Evolutionary conservation across 139 green algal species (phyloP).

Genomic region (Micractinium sp.): DNA sequence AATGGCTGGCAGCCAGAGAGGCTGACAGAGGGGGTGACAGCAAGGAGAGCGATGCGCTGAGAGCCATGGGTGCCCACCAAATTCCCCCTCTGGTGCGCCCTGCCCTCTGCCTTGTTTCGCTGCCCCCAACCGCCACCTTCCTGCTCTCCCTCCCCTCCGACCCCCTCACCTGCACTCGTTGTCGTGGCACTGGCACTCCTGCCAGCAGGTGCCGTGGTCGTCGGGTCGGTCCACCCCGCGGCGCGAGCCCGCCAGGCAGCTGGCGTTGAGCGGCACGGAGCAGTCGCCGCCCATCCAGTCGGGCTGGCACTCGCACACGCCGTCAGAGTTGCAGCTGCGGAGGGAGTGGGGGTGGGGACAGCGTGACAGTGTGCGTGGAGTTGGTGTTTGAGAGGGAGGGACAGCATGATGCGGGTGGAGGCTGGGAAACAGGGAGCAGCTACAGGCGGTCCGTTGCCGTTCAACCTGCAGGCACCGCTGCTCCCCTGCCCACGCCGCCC

Average conservation of each 20-base stretch:
- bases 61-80: too few species aligned
- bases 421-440: too few species aligned
- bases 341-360: neutral
- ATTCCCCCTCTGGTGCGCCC: too few species aligned
- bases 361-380: neutral
- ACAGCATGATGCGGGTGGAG: too few species aligned
- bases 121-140: neutral
- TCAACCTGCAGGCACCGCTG: neutral
- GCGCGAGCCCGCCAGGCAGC: constrained; percentile 30
- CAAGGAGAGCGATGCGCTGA: too few species aligned
- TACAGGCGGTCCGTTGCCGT: too few species aligned
- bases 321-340: constrained; percentile 52
- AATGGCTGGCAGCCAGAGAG: neutral
- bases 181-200: constrained; percentile 41
- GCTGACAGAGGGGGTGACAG: neutral
- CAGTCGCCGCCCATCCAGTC: constrained; percentile 66
- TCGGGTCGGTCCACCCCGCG: constrained; percentile 1
- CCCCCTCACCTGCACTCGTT: neutral
- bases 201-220: constrained; percentile 43
- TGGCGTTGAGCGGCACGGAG: constrained; percentile 43
- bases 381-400: too few species aligned
- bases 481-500: neutral
- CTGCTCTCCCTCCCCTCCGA: neutral
- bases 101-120: too few species aligned
- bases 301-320: constrained; percentile 56